Evolutionary conservation across 345 rosid genomes (phyloP), one percentile per base, ranked within the genome.

Genomic region (Psidium guajava): DNA sequence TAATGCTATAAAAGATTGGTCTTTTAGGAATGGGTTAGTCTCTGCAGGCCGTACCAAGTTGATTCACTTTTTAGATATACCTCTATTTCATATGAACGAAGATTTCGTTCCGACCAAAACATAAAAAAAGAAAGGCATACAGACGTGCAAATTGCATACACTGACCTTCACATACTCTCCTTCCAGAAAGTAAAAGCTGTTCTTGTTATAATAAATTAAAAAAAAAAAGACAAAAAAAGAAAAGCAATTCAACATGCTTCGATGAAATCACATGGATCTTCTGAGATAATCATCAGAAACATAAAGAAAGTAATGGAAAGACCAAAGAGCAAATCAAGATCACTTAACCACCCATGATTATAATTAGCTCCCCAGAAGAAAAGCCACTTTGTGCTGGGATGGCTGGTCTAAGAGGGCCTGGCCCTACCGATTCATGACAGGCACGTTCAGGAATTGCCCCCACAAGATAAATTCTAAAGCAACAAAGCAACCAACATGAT

Each of bases 391-490:
- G 85, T 83, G 77, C 77, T 69, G 77, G 47, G 77, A 36, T 69
- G 32, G 77, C 47, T 69, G 77, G 77, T 69, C 77, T 25, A 55
- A 77, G 81, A 77, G 73, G 51, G 75, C 22, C 51, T 57, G 92
- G 91, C 42, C 93, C 93, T 90, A 91, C 92, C 54, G 54, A 82
- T 93, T 93, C 90, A 91, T 91, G 92, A 89, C 74, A 88, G 40
- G 88, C 95, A 93, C 95, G 93, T 92, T 91, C 86, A 47, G 52
- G 44, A 80, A 88, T 44, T 88, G 90, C 52, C 89, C 92, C 91
- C 93, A 90, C 94, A 82, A 18, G 77, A 69, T 16, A 27, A 16
- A 53, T 40, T 84, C 28, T 77, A 84, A 89, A 87, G 82, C 85
- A 82, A 89, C 49, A 86, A 55, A 85, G 64, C 24, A 32, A 53